Evolutionary conservation across 306 rosid genomes (phyloP), one percentile per base, ranked within the genome.

Genomic region (Glycine tomentella): DNA sequence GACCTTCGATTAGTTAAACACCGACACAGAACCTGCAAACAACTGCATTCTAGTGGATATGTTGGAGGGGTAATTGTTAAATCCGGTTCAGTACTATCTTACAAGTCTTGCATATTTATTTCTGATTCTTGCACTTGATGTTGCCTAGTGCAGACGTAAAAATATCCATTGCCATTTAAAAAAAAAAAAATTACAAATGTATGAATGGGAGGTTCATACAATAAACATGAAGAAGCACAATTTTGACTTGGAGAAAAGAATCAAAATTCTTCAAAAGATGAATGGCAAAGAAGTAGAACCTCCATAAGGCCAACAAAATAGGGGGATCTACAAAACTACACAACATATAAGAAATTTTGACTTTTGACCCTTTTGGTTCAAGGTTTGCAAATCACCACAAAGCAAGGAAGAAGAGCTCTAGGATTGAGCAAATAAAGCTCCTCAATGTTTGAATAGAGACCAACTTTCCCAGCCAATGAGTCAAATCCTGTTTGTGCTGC

Each of bases 371-470:
- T 80, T 61, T 58, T 53, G 76, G 70, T 80, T 90, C 91, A 92
- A 44, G 91, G 90, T 85, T 94, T 94, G 89, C 92, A 92, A 36
- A 92, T 92, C 44, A 94, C 97, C 75, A 94, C 90, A 85, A 94
- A 94, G 81, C 98, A 94, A 71, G 98, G 97, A 86, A 94, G 97
- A 72, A 94, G 94, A 82, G 98, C 96, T 87, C 90, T 87, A 45
- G 92, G 93, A 85, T 89, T 92, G 17, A 94, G 92, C 90, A 92
- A 83, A 84, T 88, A 94, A 79, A 94, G 98, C 81, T 92, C 98
- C 65, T 94, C 97, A 75, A 91, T 91, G 59, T 91, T 90, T n/a
- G 98, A 94, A 82, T 92, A 89, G 17, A 88, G 77, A 65, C 98
- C 97, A 4, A 92, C 90, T 91, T 92, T 94, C 13, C 97, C 97